Percentiles rank a stretch among this genome's conserved stretches.
phyloP scores from a whole-genome alignment of 768 basidiomycete genomes.

The Rhodotorula taiwanensis region DNA sequence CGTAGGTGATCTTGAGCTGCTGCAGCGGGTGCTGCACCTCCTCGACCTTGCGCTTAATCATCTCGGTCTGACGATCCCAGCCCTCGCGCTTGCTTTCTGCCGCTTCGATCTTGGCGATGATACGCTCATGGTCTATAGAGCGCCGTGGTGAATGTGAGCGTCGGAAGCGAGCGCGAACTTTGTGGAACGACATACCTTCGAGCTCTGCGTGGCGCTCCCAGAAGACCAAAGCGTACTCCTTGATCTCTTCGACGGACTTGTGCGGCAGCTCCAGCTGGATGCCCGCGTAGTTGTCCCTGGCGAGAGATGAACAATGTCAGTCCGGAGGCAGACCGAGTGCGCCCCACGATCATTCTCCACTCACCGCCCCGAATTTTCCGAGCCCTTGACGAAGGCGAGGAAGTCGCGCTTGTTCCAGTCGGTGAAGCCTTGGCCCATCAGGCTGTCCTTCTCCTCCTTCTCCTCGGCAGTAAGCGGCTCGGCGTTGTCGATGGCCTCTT shows the following conservation, averaged over 20 bases:
- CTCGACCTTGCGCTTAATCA: slow-evolving; percentile 73
- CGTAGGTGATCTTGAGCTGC: slow-evolving; percentile 90
- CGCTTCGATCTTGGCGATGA: slow-evolving; percentile 73
- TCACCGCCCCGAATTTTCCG: slow-evolving; percentile 61
- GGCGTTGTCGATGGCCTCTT: slow-evolving; percentile 81
- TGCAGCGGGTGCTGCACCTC: slow-evolving; percentile 89
- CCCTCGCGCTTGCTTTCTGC: slow-evolving; percentile 83
- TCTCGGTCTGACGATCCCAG: slow-evolving; percentile 67
- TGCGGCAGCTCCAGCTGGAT: slow-evolving; percentile 69
- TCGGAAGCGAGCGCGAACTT: too few relatives aligned
- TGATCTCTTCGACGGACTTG: slow-evolving; percentile 72
- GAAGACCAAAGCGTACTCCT: slow-evolving; percentile 72
- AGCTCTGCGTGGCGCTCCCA: slow-evolving; percentile 82
- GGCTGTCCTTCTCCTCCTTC: slow-evolving; percentile 66
- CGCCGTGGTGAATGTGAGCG: neutral
- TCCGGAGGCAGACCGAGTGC: slow-evolving; percentile 27
- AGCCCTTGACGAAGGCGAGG: slow-evolving; percentile 74
- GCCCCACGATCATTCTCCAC: too few relatives aligned
- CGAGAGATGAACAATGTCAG: neutral
- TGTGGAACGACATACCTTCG: slow-evolving; percentile 51
- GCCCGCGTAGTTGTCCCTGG: slow-evolving; percentile 42
- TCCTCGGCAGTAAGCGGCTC: slow-evolving; percentile 88
- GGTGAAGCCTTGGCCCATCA: slow-evolving; percentile 70
- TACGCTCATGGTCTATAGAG: slow-evolving; percentile 63
- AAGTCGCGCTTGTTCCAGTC: slow-evolving; percentile 91